Evolutionary conservation across 257 asterid genomes (phyloP), one percentile per base, ranked within the genome.

Genomic region (Ophiorrhiza pumila): DNA sequence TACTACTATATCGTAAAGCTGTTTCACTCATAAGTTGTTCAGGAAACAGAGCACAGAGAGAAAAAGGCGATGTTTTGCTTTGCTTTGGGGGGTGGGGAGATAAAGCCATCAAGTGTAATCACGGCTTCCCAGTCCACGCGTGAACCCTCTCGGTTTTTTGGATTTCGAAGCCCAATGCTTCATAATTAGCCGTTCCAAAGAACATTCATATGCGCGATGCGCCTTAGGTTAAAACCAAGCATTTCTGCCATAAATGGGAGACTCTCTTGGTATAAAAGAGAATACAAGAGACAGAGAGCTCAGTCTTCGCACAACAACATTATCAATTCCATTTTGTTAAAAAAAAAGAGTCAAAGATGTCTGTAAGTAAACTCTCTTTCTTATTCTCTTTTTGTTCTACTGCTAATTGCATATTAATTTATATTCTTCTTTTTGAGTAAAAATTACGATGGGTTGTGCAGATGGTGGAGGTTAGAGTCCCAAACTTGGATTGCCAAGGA

Each of bases 391-490:
- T 42, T 25, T 9, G 8, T 10, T 12, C 23, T 20, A n/a, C n/a
- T 7, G 11, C 22, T 60, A 32, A 60, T 4, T 35, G 18, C 15
- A 17, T 10, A 29, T 32, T 23, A 20, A 27, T 29, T n/a, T n/a
- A n/a, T n/a, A n/a, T n/a, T n/a, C n/a, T n/a, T n/a, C n/a, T n/a
- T n/a, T n/a, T n/a, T n/a, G n/a, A n/a, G n/a, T n/a, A n/a, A 18
- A 4, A 53, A 4, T 1, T 18, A 53, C 11, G 10, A 13, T 56
- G 34, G 66, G 0, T 1, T 49, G 55, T 47, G 77, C 56, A 88
- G 91, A 85, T 85, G 91, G 85, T 90, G 65, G 96, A 88, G 66
- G 84, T 90, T 35, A 85, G 95, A 81, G 96, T 90, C 79, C 96
- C 96, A 23, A 90, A 90, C 76, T 77, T 90, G 87, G 96, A 90